Evolutionary conservation across 371 early-diverging fungal genomes (phyloP), one percentile per base, ranked within the genome.

Genomic region (Mortierella sp.): DNA sequence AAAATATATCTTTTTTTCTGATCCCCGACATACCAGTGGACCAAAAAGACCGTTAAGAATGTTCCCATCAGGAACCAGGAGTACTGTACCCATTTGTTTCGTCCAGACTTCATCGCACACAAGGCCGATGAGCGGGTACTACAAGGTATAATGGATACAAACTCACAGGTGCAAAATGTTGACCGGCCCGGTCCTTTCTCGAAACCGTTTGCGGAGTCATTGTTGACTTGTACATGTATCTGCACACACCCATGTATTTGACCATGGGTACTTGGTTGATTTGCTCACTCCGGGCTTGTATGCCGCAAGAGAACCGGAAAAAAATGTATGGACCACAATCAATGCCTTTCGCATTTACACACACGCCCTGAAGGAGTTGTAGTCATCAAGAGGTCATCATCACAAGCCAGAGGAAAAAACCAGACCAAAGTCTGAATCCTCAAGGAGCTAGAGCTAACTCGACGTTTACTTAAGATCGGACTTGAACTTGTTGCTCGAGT

Each of bases 391-490:
- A 37, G 24, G 67, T 37, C 43, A 67, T 67, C 67, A 40, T 67
- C 67, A 67, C 67, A 67, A 67, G 67, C 67, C 24, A 67, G 40
- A 67, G 2, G 67, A 5, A 6, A 31, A 34, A 16, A 14, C 0
- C 5, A 0, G 3, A 5, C 19, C 13, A 34, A 61, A 34, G 19
- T 34, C 61, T 4, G 34, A 19, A 34, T 61, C 64, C 13, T 6
- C 5, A 57, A 28, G 28, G 10, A 28, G 14, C 43, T 40, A 40
- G 28, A 10, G 31, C 24, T 9, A 70, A 26, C n/a, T 71, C 28
- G 16, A 67, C 24, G 24, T 67, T 71, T 71, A 46, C 19, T 43
- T 71, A 48, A 71, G 28, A 26, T 46, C 44, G 71, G 71, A 71
- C 71, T 46, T 48, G 48, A 19, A 69, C 70, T 43, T 59, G 50